Base-by-base conservation (phyloP, 352 stramenopile genomes). In the Phytophthora vignae region DNA sequence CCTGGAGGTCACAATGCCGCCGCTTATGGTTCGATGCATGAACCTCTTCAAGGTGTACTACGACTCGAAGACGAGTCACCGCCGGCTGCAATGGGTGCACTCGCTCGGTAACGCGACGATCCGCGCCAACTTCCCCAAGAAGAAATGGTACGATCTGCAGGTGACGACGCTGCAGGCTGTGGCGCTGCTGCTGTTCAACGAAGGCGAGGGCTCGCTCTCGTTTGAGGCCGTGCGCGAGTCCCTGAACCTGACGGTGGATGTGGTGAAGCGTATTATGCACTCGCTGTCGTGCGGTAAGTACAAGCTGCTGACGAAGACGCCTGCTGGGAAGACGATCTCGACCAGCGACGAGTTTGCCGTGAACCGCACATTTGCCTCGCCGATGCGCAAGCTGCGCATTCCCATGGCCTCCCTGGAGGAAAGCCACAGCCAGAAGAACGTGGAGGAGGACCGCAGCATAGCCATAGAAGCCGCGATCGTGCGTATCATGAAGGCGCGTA, bases 391-490 rank as follows among this genome's bases (percentile, higher is more conserved):
- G 79, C 93, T 99, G 61, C 92, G 97, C 68, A 99, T 99, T 69
- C 98, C 98, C 3, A 99, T 99, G 97, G 98, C 98, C 29, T 98
- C 94, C 27, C 82, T 99, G 50, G 98, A 99, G 62, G 94, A 99
- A 75, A 98, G 92, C 62, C 94, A 99, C 86, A 99, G 98, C 76
- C 97, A 98, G 53, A 99, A 99, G 83, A 90, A 97, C 54, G 96
- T 99, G 4, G 96, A 99, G 77, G 98, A 99, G 75, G 92, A 98
- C 65, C 85, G 93, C 44, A 93, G 92, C 66, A 98, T 99, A 83
- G 97, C 98, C 19, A 99, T 99, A 77, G 98, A 99, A 87, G 98
- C 98, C 42, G 97, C 98, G 12, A 99, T 99, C 74, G 98, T 99
- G 46, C 95, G 98, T 78, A 99, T 99, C 84, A 99, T 99, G 98